Evolutionary conservation across 768 basidiomycete genomes (phyloP).

Genomic region (Xanthoconium stramineum): DNA sequence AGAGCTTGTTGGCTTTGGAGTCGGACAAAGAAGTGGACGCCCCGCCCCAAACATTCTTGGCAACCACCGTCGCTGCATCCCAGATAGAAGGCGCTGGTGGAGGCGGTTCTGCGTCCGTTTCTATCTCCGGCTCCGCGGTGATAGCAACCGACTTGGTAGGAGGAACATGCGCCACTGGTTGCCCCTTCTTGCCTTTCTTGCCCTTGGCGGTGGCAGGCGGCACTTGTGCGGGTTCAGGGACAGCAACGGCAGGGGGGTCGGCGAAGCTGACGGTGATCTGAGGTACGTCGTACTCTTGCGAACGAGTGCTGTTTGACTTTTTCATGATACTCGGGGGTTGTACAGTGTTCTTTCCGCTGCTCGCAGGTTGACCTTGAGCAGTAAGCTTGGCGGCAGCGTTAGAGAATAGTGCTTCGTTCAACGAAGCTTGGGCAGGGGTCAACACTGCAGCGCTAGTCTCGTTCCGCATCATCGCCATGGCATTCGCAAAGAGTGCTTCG

Average conservation of each 20-base stretch:
- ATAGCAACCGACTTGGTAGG: slow-evolving; percentile 14
- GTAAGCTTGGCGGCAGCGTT: slow-evolving; percentile 17
- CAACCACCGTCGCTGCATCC: slow-evolving; percentile 10
- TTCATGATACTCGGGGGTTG: slow-evolving; percentile 26
- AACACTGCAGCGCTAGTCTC: slow-evolving; percentile 7
- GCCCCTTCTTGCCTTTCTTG: slow-evolving; percentile 28
- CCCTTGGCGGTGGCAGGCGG: slow-evolving; percentile 12
- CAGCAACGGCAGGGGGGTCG: neutral
- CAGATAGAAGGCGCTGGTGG: slow-evolving; percentile 15
- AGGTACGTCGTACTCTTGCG: slow-evolving; percentile 26
- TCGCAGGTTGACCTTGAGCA: slow-evolving; percentile 8
- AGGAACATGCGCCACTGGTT: slow-evolving; percentile 9
- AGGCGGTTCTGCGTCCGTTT: slow-evolving; percentile 22
- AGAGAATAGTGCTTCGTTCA: slow-evolving; percentile 26
- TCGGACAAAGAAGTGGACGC: neutral
- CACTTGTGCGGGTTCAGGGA: slow-evolving; percentile 9
- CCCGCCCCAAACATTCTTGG: slow-evolving; percentile 11
- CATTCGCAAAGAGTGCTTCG: slow-evolving; percentile 26
- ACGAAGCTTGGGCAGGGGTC: slow-evolving; percentile 18
- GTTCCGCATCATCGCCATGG: slow-evolving; percentile 22
- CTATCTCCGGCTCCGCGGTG: slow-evolving; percentile 14
- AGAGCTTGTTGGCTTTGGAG: slow-evolving; percentile 8
- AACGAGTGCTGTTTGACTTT: slow-evolving; percentile 26
- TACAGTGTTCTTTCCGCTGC: slow-evolving; percentile 3
- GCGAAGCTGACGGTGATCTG: slow-evolving; percentile 28